phyloP scores from a whole-genome alignment of 768 basidiomycete species.

The Trichaptum fuscoviolaceum region DNA sequence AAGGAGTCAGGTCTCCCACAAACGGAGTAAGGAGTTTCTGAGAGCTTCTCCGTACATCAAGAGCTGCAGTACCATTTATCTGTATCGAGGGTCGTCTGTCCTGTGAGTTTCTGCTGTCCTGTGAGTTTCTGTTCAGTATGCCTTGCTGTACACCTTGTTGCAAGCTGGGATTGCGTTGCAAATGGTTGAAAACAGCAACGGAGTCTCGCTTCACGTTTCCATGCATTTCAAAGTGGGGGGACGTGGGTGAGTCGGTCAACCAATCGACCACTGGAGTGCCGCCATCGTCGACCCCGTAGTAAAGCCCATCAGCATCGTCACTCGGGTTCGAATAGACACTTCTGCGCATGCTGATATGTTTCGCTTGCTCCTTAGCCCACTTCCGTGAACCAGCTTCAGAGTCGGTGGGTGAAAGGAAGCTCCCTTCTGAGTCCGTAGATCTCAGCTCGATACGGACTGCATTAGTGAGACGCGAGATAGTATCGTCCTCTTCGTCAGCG shows the following conservation, averaged over 20 bases:
- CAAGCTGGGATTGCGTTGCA: conserved; percentile 7
- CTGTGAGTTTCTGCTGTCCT: no score
- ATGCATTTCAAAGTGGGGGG: neutral
- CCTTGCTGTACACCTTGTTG: conserved; percentile 19
- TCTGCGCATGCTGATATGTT: neutral
- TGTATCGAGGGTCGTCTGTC: conserved; percentile 3
- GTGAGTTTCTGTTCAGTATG: neutral
- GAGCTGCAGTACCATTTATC: neutral
- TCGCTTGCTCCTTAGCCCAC: neutral
- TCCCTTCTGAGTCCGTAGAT: neutral
- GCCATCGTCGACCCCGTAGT: conserved; percentile 1
- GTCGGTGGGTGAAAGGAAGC: neutral
- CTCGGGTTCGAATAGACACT: neutral
- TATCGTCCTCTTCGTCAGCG: neutral
- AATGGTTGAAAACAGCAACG: conserved; percentile 2
- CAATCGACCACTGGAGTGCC: neutral
- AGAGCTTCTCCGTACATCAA: neutral
- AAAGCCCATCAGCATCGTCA: neutral
- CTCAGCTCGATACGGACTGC: neutral
- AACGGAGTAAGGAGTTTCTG: neutral
- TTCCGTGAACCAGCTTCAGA: neutral
- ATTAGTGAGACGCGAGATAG: neutral
- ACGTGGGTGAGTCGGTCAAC: conserved; percentile 4
- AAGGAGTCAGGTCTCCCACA: conserved; percentile 13
- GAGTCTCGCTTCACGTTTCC: conserved; percentile 4